Base-by-base conservation (phyloP, 2,329 filamentous ascomycete species). In the Drechmeria coniospora region DNA sequence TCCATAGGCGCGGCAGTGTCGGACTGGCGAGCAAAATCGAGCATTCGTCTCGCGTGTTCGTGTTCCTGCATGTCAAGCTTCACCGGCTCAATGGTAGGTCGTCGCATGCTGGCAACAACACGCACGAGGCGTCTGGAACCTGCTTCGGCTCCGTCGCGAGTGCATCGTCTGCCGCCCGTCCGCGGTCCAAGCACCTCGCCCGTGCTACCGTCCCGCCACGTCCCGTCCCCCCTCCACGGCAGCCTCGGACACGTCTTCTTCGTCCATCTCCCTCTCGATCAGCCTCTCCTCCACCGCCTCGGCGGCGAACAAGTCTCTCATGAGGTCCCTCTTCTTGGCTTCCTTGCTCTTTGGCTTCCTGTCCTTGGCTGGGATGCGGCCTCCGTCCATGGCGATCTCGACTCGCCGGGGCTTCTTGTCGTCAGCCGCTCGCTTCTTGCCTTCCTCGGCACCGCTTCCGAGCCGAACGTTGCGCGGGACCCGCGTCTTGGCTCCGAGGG, bases 401-500 rank as follows among this genome's bases (percentile, higher is more conserved):
- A 63, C 52, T 25, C 55, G 54, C 36, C 45, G 42, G 2, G 43
- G 33, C 42, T 52, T 60, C 41, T 57, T 62, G 27, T 49, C 53
- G 28, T 47, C 36, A 3, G 41, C 50, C 7, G 58, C 51, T 22
- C 61, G 51, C 28, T 63, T 57, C 4, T 59, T 61, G 4, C 59
- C 61, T 21, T 65, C 64, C 16, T 61, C 53, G 0, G 47, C 47
- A 29, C 53, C 54, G 35, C 46, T 50, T 28, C 79, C 79, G 3
- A 79, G 53, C 6, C 74, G 68, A 23, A 79, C 56, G 10, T 57
- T 61, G 25, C 80, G 61, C 2, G 53, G 46, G 4, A 79, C 67
- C 9, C 83, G 66, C 0, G 83, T 92, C 63, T 95, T 95, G 14
- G 86, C 87, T 0, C 90, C 90, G 1, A 95, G 62, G 1, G 87